phyloP scores from a whole-genome alignment of 345 rosid genomes.

The sweet orange (Citrus sinensis) region DNA sequence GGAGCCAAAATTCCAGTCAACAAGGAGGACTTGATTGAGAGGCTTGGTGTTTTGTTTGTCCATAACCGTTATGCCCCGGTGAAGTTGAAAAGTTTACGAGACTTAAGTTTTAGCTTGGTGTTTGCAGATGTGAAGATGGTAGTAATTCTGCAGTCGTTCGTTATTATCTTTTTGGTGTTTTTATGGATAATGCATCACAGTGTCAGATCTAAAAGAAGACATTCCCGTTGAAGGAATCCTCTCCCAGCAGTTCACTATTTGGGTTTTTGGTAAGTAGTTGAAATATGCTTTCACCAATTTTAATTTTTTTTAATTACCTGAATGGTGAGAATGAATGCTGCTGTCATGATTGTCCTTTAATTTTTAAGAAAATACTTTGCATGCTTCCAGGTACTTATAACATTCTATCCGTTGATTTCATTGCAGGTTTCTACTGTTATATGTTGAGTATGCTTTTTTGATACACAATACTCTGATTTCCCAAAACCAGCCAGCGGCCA shows the following conservation, averaged over 20 bases:
- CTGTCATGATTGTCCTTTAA: not conserved
- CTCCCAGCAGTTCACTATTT: not conserved
- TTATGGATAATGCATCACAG: conserved; percentile 16
- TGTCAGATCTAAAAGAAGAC: conserved; percentile 40
- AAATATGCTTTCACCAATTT: not conserved
- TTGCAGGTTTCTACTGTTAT: not conserved
- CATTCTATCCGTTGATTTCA: not conserved
- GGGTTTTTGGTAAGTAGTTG: conserved; percentile 3
- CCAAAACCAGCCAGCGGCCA: not conserved
- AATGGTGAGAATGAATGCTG: not conserved
- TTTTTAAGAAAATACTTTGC: not conserved
- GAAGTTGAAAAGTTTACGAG: not conserved
- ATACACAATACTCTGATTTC: not conserved
- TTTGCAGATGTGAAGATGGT: conserved; percentile 61
- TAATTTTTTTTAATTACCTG: not conserved
- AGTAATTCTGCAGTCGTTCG: conserved; percentile 33
- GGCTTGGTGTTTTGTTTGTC: conserved; percentile 28
- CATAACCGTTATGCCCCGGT: not conserved
- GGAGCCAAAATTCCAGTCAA: conserved; percentile 21
- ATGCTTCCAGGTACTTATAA: not conserved
- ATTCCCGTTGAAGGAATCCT: conserved; percentile 10
- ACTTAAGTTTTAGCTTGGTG: conserved; percentile 17
- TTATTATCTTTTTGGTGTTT: conserved; percentile 32
- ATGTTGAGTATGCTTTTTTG: not conserved
- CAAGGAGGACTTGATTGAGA: conserved; percentile 38